Base-by-base conservation (phyloP, 2,329 filamentous ascomycete species). In the Ceratocystiopsis minuta region DNA sequence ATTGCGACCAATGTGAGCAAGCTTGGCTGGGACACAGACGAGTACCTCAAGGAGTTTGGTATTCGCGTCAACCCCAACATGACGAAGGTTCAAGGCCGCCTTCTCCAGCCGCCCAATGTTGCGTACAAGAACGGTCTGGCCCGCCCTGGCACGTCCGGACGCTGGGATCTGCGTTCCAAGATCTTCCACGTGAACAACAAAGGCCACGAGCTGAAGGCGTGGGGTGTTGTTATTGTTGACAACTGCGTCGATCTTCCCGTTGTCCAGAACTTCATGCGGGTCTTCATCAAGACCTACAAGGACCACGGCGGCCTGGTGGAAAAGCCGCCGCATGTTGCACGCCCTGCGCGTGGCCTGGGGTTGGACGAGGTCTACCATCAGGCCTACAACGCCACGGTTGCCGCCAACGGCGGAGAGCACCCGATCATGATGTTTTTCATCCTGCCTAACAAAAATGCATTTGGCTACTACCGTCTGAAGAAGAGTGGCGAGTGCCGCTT, bases 161-260 rank as follows among this genome's bases (percentile, higher is more conserved):
- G 85, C 18, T 98, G 90, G 90, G 83, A 93, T 56, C 66, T 96
- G 12, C 76, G 84, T 35, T 77, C 76, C 28, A 85, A 84, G 59
- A 78, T 80, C 56, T 95, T 95, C 56, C 66, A 78, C 13, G 60
- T 64, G 40, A 59, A 70, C 4, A 90, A 93, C 54, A 47, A 46
- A 0, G 57, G 63, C 1, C 48, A 45, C 24, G 67, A 72, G 0
- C 66, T 96, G 7, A 65, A 64, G 40, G 70, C 68, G 17, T 98
- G 88, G 87, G 83, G 76, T 6, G 67, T 95, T 20, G 71, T 81
- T 39, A 65, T 76, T 35, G 67, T 86, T 38, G 65, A 71, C 15
- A 63, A 65, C n/a, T 65, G 68, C 28, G 62, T 73, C 2, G 55
- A 62, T 6, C 60, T 68, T 41, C 58, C 65, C 1, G 79, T 79